Conservation (phyloP, 2,329 filamentous ascomycete genomes). For the Trichophyton mentagrophytes region DNA sequence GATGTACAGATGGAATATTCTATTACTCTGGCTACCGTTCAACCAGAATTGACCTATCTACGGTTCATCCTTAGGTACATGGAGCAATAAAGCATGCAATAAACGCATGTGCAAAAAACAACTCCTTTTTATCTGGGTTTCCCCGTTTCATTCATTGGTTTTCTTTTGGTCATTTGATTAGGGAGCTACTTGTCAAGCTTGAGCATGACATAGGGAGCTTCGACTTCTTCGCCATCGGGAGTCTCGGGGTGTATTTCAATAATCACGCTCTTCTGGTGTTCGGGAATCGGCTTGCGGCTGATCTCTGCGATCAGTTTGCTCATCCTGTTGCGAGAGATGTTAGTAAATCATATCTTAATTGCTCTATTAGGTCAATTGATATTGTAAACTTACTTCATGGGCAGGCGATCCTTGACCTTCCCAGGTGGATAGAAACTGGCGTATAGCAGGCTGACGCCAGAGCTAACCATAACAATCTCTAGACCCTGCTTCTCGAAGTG, state of each 20-base stretch:
- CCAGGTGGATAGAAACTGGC: slow-evolving; percentile 81
- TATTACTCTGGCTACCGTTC: background rate
- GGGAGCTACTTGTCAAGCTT: slow-evolving; percentile 40
- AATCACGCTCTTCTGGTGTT: slow-evolving; percentile 88
- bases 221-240: slow-evolving; percentile 77
- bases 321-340: slow-evolving; percentile 45
- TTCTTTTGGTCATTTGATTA: background rate
- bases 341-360: background rate
- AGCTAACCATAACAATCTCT: slow-evolving; percentile 82
- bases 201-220: slow-evolving; percentile 92
- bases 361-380: background rate
- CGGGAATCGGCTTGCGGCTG: slow-evolving; percentile 81
- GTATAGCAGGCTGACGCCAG: slow-evolving; percentile 89
- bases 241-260: slow-evolving; percentile 94
- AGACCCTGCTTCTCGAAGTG: slow-evolving; percentile 72
- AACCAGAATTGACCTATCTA: background rate
- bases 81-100: background rate
- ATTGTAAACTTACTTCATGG: slow-evolving; percentile 47
- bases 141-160: background rate
- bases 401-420: slow-evolving; percentile 68
- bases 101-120: background rate
- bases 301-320: slow-evolving; percentile 78
- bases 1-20: background rate
- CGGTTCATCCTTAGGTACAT: background rate
- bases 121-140: background rate